phyloP scores from a whole-genome alignment of 2,329 filamentous ascomycete genomes.

The Claviceps sp. region DNA sequence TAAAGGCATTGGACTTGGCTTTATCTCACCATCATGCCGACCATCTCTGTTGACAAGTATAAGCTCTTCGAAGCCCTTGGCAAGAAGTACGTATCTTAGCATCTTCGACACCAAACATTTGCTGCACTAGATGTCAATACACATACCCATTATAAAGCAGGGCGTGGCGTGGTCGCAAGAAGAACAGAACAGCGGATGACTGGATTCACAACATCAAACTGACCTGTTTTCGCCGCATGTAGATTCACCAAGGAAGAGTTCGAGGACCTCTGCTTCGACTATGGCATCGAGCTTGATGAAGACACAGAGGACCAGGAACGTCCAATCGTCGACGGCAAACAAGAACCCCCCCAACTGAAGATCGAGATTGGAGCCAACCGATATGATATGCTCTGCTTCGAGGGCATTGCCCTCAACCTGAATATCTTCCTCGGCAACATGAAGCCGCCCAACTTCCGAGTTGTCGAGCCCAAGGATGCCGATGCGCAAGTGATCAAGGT shows the following conservation, averaged over 20 bases:
- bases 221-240: conserved; percentile 7
- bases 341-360: conserved; percentile 86
- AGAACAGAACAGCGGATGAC: neutral
- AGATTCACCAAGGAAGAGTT: conserved; percentile 90
- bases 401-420: conserved; percentile 89
- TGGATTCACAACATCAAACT: conserved; percentile 3
- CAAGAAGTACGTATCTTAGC: conserved; percentile 47
- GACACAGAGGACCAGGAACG: conserved; percentile 70
- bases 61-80: conserved; percentile 88
- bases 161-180: no score
- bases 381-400: conserved; percentile 91
- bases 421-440: conserved; percentile 81
- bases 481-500: conserved; percentile 73
- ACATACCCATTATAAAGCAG: no score
- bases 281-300: conserved; percentile 95
- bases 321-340: conserved; percentile 61
- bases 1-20: conserved; percentile 11
- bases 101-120: no score
- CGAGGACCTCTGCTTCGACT: conserved; percentile 96
- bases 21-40: conserved; percentile 56
- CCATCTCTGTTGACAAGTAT: conserved; percentile 92
- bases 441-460: conserved; percentile 63
- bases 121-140: no score
- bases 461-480: conserved; percentile 58
- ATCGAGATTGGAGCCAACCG: conserved; percentile 96